These are phyloP conservation scores for Prunus mume DNA, from an alignment of 306 rosid genomes.

Conservation along the genomic window DNA sequence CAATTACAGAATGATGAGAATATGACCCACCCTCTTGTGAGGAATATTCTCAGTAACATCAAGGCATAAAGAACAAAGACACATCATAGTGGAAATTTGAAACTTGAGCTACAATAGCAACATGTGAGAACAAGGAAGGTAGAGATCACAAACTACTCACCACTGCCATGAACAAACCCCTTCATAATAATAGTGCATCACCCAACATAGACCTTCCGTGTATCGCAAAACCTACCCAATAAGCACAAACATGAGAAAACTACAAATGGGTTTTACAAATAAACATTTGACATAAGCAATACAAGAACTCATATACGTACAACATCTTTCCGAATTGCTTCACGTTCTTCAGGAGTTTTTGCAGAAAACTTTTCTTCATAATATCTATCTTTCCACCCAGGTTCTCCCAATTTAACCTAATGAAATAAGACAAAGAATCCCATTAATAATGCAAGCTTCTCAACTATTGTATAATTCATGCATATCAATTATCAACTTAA, in stretches of 20 bases:
- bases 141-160: slow-evolving; percentile 43
- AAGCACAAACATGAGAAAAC: slow-evolving; percentile 22
- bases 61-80: neutral
- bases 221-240: slow-evolving; percentile 75
- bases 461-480: neutral
- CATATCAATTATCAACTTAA: neutral
- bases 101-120: neutral
- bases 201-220: slow-evolving; percentile 97
- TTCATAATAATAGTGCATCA: slow-evolving; percentile 95
- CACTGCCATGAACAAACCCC: slow-evolving; percentile 99
- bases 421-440: neutral
- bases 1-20: too few relatives aligned
- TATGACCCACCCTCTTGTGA: neutral
- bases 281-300: slow-evolving; percentile 9
- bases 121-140: neutral
- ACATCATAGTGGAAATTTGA: neutral
- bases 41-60: neutral
- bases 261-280: slow-evolving; percentile 6
- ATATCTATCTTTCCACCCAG: slow-evolving; percentile 98
- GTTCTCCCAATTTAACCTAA: slow-evolving; percentile 83
- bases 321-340: slow-evolving; percentile 75
- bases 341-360: slow-evolving; percentile 84
- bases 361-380: slow-evolving; percentile 83
- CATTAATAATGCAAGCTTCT: neutral
- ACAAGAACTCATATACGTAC: slow-evolving; percentile 51